Percentiles rank a stretch among this genome's conserved stretches.
phyloP scores from a whole-genome alignment of 345 rosid genomes.

The Alliaria petiolata region DNA sequence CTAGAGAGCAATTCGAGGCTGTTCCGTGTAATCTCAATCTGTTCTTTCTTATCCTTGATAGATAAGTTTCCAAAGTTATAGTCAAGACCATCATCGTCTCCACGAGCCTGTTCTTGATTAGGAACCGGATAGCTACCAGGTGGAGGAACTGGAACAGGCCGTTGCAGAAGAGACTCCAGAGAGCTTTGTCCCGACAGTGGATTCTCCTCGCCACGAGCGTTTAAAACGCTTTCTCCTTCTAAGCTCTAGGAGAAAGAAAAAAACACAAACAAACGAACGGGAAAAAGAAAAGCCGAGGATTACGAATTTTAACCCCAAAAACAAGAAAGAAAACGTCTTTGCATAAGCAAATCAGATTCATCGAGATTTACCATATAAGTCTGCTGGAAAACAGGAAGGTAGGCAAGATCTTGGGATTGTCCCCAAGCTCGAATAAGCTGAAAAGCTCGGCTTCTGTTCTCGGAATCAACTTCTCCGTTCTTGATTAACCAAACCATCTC shows the following conservation, averaged over 20 bases:
- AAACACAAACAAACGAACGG: background rate
- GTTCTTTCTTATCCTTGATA: constrained; percentile 54
- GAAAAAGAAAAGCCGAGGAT: background rate
- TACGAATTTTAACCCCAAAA: background rate
- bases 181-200: constrained; percentile 30
- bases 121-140: constrained; percentile 53
- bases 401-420: constrained; percentile 63
- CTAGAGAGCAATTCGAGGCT: constrained; percentile 78
- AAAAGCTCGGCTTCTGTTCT: constrained; percentile 51
- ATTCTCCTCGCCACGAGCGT: constrained; percentile 33
- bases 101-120: constrained; percentile 30
- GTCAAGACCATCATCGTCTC: constrained; percentile 27
- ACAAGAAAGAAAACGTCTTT: background rate
- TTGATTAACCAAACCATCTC: constrained; percentile 81
- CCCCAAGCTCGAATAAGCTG: constrained; percentile 87
- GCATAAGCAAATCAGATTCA: background rate
- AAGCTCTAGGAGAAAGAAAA: constrained; percentile 38
- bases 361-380: constrained; percentile 51
- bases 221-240: constrained; percentile 38
- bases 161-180: constrained; percentile 51
- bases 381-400: constrained; percentile 76
- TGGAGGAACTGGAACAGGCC: constrained; percentile 53
- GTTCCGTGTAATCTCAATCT: constrained; percentile 57
- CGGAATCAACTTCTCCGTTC: constrained; percentile 45
- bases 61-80: constrained; percentile 43